A percentile compares a stretch with the other conserved stretches of the same genome.
phyloP scores from a whole-genome alignment of 768 basidiomycete species.

The Pleurotus ostreatus region DNA sequence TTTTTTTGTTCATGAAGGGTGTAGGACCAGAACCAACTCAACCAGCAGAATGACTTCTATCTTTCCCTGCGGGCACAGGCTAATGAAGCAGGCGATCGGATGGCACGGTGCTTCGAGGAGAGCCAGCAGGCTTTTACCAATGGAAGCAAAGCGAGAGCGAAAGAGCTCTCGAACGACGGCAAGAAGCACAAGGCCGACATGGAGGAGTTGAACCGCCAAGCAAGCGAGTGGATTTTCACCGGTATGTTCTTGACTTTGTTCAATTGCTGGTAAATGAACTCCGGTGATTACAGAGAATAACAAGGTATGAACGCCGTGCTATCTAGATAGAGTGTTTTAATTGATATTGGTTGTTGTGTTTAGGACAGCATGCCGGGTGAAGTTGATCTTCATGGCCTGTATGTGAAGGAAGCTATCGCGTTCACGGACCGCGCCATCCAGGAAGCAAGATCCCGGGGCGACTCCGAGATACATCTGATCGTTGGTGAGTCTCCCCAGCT shows the following conservation, averaged over 20 bases:
- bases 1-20: background rate
- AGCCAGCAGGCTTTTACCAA: slow-evolving; percentile 72
- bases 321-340: background rate
- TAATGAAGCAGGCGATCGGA: slow-evolving; percentile 72
- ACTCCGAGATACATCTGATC: slow-evolving; percentile 70
- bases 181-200: slow-evolving; percentile 76
- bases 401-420: slow-evolving; percentile 87
- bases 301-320: slow-evolving; percentile 34
- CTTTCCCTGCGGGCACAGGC: slow-evolving; percentile 68
- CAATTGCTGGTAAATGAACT: background rate
- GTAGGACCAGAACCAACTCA: slow-evolving; percentile 55
- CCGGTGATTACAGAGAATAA: slow-evolving; percentile 60
- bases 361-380: slow-evolving; percentile 70
- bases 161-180: slow-evolving; percentile 77
- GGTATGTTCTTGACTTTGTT: slow-evolving; percentile 36
- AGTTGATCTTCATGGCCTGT: slow-evolving; percentile 88
- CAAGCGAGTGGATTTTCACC: slow-evolving; percentile 83
- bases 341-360: background rate
- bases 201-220: slow-evolving; percentile 75
- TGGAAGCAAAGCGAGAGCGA: slow-evolving; percentile 75
- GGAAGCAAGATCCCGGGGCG: slow-evolving; percentile 59
- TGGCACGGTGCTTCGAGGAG: slow-evolving; percentile 66
- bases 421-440: slow-evolving; percentile 68
- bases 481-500: slow-evolving; percentile 55
- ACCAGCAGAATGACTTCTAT: slow-evolving; percentile 72